A percentile compares a stretch with the other conserved stretches of the same genome.
phyloP scores from a whole-genome alignment of 2,329 filamentous ascomycete species.

The Penicillium crustosum region DNA sequence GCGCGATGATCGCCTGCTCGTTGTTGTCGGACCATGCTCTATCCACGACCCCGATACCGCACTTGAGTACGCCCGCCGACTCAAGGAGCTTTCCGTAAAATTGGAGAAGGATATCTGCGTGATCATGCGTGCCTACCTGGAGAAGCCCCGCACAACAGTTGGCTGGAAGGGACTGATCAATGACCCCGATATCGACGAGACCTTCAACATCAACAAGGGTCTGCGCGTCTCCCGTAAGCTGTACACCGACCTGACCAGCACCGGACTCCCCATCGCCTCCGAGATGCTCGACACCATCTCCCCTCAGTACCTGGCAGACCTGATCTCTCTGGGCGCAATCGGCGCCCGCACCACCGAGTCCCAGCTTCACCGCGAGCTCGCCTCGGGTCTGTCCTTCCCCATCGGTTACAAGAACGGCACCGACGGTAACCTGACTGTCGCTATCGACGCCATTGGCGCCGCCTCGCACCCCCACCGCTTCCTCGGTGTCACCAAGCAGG shows the following conservation, averaged over 20 bases:
- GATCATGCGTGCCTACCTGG: slow-evolving; percentile 97
- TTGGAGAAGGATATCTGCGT: slow-evolving; percentile 82
- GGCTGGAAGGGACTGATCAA: slow-evolving; percentile 99
- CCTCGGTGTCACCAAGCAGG: slow-evolving; percentile 97
- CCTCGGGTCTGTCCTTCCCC: slow-evolving; percentile 91
- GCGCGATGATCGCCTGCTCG: slow-evolving; percentile 80
- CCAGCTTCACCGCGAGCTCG: slow-evolving; percentile 93
- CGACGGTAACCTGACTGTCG: slow-evolving; percentile 84
- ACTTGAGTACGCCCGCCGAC: slow-evolving; percentile 79
- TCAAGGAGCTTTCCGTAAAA: slow-evolving; percentile 75
- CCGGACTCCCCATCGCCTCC: slow-evolving; percentile 90
- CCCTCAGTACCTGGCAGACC: slow-evolving; percentile 93
- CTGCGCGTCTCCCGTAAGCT: slow-evolving; percentile 87
- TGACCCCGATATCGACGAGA: slow-evolving; percentile 95
- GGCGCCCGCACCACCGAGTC: slow-evolving; percentile 95
- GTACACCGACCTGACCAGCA: slow-evolving; percentile 82
- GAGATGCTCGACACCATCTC: slow-evolving; percentile 99
- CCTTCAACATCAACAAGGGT: slow-evolving; percentile 98
- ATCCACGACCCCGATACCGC: slow-evolving; percentile 91
- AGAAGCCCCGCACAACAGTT: slow-evolving; percentile 97
- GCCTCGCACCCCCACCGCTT: slow-evolving; percentile 73
- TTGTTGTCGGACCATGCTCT: slow-evolving; percentile 93
- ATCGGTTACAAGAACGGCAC: slow-evolving; percentile 99
- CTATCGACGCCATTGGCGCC: slow-evolving; percentile 92
- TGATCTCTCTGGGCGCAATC: slow-evolving; percentile 93